These are phyloP conservation scores for Leccinum subgranulosum DNA, from an alignment of 768 basidiomycete species.

Conservation along the genomic window DNA sequence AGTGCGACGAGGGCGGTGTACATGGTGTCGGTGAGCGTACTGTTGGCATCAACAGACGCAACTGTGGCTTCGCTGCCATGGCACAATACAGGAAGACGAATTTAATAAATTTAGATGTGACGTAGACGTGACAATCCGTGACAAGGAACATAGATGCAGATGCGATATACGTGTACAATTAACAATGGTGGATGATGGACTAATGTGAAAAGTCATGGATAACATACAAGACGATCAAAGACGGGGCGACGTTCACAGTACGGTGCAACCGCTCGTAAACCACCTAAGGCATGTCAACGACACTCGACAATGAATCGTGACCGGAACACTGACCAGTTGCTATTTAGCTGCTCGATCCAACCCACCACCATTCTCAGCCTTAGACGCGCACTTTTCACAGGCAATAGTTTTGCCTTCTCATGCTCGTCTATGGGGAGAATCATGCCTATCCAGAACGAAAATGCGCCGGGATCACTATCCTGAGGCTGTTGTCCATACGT, in stretches of 20 bases:
- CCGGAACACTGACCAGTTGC: slow-evolving; percentile 45
- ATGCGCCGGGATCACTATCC: slow-evolving; percentile 55
- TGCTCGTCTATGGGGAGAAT: slow-evolving; percentile 90
- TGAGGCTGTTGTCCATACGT: slow-evolving; percentile 76
- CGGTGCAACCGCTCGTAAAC: slow-evolving; percentile 69
- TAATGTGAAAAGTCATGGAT: slow-evolving; percentile 11
- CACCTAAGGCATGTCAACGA: slow-evolving; percentile 47
- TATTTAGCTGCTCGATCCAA: slow-evolving; percentile 84
- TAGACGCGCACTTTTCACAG: slow-evolving; percentile 73
- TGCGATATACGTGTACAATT: slow-evolving; percentile 18
- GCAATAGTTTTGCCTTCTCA: slow-evolving; percentile 84
- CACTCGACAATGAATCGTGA: slow-evolving; percentile 15
- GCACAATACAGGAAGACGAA: neutral
- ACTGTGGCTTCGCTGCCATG: slow-evolving; percentile 17
- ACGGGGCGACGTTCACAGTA: slow-evolving; percentile 35
- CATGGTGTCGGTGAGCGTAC: slow-evolving; percentile 25
- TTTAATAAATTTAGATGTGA: slow-evolving; percentile 4
- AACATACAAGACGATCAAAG: slow-evolving; percentile 10
- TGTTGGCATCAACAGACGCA: slow-evolving; percentile 32
- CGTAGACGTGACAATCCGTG: slow-evolving; percentile 10
- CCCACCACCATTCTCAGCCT: slow-evolving; percentile 83
- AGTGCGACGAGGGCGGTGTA: slow-evolving; percentile 7
- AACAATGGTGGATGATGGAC: slow-evolving; percentile 7
- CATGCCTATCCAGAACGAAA: slow-evolving; percentile 88
- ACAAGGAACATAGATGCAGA: neutral